Evolutionary conservation across 768 basidiomycete genomes (phyloP).

Genomic region (Kondoa subrosea): DNA sequence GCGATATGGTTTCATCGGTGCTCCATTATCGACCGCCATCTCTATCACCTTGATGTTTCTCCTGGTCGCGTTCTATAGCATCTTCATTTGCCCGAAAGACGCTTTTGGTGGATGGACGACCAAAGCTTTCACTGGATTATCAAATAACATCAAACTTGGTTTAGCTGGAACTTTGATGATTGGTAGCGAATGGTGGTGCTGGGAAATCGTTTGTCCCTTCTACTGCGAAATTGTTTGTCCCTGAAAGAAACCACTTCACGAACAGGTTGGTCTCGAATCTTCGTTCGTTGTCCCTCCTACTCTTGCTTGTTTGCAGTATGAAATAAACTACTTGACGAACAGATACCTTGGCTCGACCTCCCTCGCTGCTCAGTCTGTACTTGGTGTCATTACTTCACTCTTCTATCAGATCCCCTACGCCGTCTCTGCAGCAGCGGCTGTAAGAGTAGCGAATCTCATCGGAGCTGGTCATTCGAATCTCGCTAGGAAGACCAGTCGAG

Average conservation of each 20-base stretch:
- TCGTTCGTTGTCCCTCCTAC: neutral
- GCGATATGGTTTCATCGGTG: slow-evolving; percentile 75
- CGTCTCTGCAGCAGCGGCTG: slow-evolving; percentile 63
- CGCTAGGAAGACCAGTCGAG: neutral
- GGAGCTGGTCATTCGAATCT: slow-evolving; percentile 18
- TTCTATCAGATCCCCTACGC: slow-evolving; percentile 68
- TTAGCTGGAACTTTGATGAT: slow-evolving; percentile 63
- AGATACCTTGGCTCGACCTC: slow-evolving; percentile 41
- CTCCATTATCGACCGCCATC: slow-evolving; percentile 72
- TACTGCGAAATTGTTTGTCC: neutral
- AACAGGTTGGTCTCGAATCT: slow-evolving; percentile 5
- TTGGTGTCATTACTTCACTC: slow-evolving; percentile 33
- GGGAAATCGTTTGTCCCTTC: slow-evolving; percentile 46
- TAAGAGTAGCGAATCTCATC: slow-evolving; percentile 38
- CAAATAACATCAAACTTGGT: slow-evolving; percentile 55
- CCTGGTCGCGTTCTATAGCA: slow-evolving; percentile 30
- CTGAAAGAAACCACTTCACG: neutral
- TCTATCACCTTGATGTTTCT: slow-evolving; percentile 65
- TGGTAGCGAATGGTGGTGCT: slow-evolving; percentile 91
- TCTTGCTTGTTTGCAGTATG: neutral
- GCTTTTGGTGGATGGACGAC: slow-evolving; percentile 67
- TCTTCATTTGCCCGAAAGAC: slow-evolving; percentile 38
- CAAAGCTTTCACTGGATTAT: slow-evolving; percentile 50
- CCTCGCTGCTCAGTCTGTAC: slow-evolving; percentile 75
- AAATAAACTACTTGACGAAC: neutral